A percentile compares a stretch with the other conserved stretches of the same genome.
phyloP scores from a whole-genome alignment of 306 rosid species.

The Spatholobus suberectus region DNA sequence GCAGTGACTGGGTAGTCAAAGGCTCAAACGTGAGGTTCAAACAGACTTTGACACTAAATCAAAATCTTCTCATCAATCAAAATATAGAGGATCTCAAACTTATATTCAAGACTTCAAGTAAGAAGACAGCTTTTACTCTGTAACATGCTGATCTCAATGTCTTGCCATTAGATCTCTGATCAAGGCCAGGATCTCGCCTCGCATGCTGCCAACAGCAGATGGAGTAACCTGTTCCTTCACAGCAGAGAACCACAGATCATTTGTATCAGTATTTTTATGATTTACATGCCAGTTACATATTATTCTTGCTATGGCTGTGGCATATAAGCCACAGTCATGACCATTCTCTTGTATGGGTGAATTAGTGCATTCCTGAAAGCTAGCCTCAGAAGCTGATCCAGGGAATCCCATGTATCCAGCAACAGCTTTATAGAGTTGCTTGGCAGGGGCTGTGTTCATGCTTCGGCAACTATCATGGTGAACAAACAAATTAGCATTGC shows the following conservation, averaged over 20 bases:
- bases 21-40: neutral
- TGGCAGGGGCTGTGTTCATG: constrained; percentile 57
- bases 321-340: constrained; percentile 88
- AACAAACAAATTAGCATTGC: constrained; percentile 60
- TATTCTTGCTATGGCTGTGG: constrained; percentile 67
- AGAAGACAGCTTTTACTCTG: neutral
- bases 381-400: constrained; percentile 42
- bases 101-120: neutral
- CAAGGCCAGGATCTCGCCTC: constrained; percentile 63
- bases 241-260: constrained; percentile 62
- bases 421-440: constrained; percentile 65
- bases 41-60: neutral
- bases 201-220: constrained; percentile 59
- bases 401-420: constrained; percentile 51
- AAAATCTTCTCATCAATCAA: neutral
- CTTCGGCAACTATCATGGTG: constrained; percentile 76
- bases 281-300: constrained; percentile 68
- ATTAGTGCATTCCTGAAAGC: constrained; percentile 57
- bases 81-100: constrained; percentile 11
- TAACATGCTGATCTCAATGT: constrained; percentile 28
- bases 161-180: constrained; percentile 70
- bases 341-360: constrained; percentile 80
- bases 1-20: neutral
- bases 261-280: constrained; percentile 36
- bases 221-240: constrained; percentile 72